Evolutionary conservation across 2,329 filamentous ascomycete genomes (phyloP).

Genomic region (Aspergillus arachidicola): DNA sequence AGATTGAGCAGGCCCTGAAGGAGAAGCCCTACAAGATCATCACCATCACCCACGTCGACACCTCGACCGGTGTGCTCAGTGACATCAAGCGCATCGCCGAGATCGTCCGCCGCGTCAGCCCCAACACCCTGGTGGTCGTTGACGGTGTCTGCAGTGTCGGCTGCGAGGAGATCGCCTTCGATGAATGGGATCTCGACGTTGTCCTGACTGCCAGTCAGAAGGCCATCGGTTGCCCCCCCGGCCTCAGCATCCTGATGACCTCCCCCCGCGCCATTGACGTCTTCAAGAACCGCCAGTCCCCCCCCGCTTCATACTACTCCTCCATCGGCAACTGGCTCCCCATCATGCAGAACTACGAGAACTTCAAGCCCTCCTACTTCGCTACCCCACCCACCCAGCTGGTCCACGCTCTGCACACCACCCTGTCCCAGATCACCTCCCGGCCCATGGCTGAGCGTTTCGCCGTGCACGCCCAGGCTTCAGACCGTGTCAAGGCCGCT

Average conservation of each 20-base stretch:
- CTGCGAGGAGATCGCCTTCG: conserved; percentile 93
- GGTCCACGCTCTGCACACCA: conserved; percentile 87
- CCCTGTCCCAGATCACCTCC: conserved; percentile 82
- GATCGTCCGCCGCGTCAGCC: conserved; percentile 81
- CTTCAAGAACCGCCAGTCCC: conserved; percentile 78
- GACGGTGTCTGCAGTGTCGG: conserved; percentile 98
- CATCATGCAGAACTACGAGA: conserved; percentile 99
- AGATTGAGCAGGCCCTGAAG: conserved; percentile 85
- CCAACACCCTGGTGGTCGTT: conserved; percentile 86
- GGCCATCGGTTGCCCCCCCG: conserved; percentile 92
- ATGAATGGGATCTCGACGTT: conserved; percentile 89
- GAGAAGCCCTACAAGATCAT: conserved; percentile 92
- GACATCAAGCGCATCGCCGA: conserved; percentile 84
- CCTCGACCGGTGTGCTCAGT: conserved; percentile 91
- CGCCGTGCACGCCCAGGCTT: conserved; percentile 74
- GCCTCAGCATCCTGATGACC: conserved; percentile 91
- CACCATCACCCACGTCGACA: conserved; percentile 96
- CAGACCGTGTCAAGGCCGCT: conserved; percentile 83
- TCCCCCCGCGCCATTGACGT: conserved; percentile 82
- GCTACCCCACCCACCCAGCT: conserved; percentile 95
- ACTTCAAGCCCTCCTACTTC: conserved; percentile 96
- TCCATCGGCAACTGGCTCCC: conserved; percentile 97
- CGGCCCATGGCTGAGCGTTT: conserved; percentile 81
- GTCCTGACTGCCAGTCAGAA: conserved; percentile 96
- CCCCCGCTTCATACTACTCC: conserved; percentile 87